phyloP scores from a whole-genome alignment of 2,329 filamentous ascomycete species.

The Cytospora piceicola region DNA sequence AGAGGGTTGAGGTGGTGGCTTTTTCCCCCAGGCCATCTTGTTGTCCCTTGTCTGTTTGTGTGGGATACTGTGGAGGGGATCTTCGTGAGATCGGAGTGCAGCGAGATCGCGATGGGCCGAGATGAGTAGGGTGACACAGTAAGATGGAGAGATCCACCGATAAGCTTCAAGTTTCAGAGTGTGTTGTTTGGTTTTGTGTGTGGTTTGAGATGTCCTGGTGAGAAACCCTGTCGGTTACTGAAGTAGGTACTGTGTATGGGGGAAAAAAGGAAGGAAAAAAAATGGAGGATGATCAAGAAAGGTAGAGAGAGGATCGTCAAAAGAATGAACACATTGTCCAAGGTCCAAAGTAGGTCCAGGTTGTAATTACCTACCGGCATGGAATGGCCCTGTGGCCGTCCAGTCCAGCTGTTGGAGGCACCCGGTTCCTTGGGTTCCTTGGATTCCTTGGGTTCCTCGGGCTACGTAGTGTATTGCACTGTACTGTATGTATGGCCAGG shows the following conservation, averaged over 20 bases:
- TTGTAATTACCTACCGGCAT: no score
- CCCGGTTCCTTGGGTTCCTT: no score
- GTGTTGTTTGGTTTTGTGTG: background rate
- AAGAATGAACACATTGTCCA: background rate
- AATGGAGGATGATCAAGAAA: no score
- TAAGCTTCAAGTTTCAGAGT: background rate
- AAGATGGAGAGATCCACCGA: background rate
- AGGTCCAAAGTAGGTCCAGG: no score
- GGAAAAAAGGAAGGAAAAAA: background rate
- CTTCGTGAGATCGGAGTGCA: conserved; percentile 5
- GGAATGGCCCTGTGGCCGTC: no score
- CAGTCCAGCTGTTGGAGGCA: no score
- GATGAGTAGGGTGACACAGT: background rate
- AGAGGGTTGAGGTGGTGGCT: conserved; percentile 17
- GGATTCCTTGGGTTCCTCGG: no score
- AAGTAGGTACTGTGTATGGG: no score
- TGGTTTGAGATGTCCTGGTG: background rate
- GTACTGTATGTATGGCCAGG: no score
- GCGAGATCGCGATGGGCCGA: background rate
- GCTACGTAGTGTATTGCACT: no score
- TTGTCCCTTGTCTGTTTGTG: background rate
- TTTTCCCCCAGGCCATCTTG: conserved; percentile 30
- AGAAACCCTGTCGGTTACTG: background rate
- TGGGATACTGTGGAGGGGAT: background rate
- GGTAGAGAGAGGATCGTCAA: no score